Conservation (phyloP, 202 grass and related monocot genomes). For the Schoenoplectus tabernaemontani region DNA sequence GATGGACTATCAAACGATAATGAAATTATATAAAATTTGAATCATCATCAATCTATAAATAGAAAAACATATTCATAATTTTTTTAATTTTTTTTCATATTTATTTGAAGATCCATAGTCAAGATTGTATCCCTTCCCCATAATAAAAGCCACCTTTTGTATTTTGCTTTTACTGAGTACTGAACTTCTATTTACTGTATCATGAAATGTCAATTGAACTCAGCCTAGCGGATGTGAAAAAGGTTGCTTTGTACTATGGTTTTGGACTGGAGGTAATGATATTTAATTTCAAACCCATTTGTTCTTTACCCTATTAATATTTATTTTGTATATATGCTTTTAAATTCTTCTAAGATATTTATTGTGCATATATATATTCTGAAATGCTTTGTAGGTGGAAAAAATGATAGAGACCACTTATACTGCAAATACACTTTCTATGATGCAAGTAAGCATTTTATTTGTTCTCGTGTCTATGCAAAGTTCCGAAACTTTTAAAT, state of each 20-base stretch:
- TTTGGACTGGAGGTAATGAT: conserved; percentile 79
- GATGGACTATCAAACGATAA: no score
- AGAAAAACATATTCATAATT: no score
- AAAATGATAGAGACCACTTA: conserved; percentile 94
- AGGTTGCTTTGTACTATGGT: conserved; percentile 71
- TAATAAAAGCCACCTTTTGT: not conserved
- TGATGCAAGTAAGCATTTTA: conserved; percentile 81
- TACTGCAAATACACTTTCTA: conserved; percentile 68
- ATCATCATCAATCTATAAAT: no score
- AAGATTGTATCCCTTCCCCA: no score
- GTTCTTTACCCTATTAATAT: not conserved
- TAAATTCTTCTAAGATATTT: not conserved
- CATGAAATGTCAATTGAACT: conserved; percentile 97
- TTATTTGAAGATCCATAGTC: no score
- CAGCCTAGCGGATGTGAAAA: conserved; percentile 98
- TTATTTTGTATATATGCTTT: not conserved
- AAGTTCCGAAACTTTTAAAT: conserved; percentile 16
- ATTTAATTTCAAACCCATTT: conserved; percentile 10
- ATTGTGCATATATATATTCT: not conserved
- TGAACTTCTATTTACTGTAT: conserved; percentile 32
- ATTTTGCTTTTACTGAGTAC: conserved; percentile 1
- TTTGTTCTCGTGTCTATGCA: not conserved
- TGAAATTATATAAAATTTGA: no score
- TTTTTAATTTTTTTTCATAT: no score
- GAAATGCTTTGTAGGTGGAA: conserved; percentile 49